Evolutionary conservation across 2,329 filamentous ascomycete species (phyloP), one percentile per base, ranked within the genome.

Genomic region (Sporothrix humicola): DNA sequence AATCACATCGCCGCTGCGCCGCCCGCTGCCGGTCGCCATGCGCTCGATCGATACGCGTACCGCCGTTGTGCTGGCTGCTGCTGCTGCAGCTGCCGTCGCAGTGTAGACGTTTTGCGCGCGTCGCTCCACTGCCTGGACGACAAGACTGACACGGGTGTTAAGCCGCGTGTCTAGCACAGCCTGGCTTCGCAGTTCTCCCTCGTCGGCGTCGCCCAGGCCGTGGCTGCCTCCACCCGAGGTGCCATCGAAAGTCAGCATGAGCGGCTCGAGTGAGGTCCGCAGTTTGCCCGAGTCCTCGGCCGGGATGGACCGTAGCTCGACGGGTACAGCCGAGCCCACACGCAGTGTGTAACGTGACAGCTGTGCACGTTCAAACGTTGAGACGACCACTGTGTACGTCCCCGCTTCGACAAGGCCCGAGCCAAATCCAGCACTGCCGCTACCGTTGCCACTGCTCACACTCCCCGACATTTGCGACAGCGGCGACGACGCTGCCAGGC

Each of bases 301-400:
- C 0, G 90, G 87, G 3, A 98, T 86, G 17, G 88, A 87, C 8
- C 83, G 83, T 5, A 97, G 80, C 0, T 81, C 78, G 52, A 90
- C 87, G 0, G 87, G 84, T 1, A 83, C 80, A 48, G 92, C 91
- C 65, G 91, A 90, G n/a, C 70, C 73, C n/a, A 98, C 86, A 73
- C 90, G 89, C 9, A 99, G 85, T 0, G 87, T 89, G 79, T 97
- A 98, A 68, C 87, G 86, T 3, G 92, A 93, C 0, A 89, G 84
- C 79, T 97, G 93, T 9, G 91, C 92, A 0, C 91, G 87, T 76
- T 97, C 94, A 80, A 97, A 98, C 0, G 95, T 97, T 2, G 94
- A 97, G 80, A 92, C 95, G 7, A 98, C 92, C 73, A 97, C 87
- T 0, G 93, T 98, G 81, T 98, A 99, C 0, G 86, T 86, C 0